Evolutionary conservation across 2,329 filamentous ascomycete species (phyloP), one percentile per base, ranked within the genome.

Genomic region (Epichloe sylvatica): DNA sequence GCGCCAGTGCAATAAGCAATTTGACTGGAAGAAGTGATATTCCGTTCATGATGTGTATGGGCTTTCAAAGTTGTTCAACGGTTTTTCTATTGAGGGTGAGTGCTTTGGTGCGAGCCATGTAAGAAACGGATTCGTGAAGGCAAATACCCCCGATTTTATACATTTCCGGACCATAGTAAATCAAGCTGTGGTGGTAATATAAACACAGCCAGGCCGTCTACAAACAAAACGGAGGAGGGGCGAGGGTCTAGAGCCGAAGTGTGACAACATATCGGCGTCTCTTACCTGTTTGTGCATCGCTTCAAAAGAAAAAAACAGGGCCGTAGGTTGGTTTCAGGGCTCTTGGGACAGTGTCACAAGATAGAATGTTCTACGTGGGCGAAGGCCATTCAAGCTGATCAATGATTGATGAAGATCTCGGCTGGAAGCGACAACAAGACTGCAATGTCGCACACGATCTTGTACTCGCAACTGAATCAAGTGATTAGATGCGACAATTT

Each of bases 381-480:
- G 12, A 33, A 30, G n/a, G 21, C 35, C 35, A 44, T 8, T n/a
- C 12, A n/a, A 39, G 13, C 35, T 38, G 47, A 19, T 47, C 17
- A 9, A 35, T 41, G 38, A 35, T 47, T 47, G 46, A 47, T 47
- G 11, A 8, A 47, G 17, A 41, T 41, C 38, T 47, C 46, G 46
- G 25, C 23, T 46, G 35, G 6, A 36, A 46, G 35, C 45, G 21
- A 30, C 34, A 37, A 36, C 3, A 45, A 45, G 21, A 30, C 17
- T 21, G 36, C 25, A 15, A 23, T 30, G 34, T 33, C 25, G 35
- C 33, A 45, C 40, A 30, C 39, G 33, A 49, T 44, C 46, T 11
- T 44, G 35, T 33, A 33, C 35, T 33, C 35, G n/a, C 15, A 46
- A 21, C 35, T 39, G 45, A 21, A 39, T 46, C 45, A 33, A 38